Evolutionary conservation across 345 rosid genomes (phyloP).

Genomic region (Rhizophora mangle): DNA sequence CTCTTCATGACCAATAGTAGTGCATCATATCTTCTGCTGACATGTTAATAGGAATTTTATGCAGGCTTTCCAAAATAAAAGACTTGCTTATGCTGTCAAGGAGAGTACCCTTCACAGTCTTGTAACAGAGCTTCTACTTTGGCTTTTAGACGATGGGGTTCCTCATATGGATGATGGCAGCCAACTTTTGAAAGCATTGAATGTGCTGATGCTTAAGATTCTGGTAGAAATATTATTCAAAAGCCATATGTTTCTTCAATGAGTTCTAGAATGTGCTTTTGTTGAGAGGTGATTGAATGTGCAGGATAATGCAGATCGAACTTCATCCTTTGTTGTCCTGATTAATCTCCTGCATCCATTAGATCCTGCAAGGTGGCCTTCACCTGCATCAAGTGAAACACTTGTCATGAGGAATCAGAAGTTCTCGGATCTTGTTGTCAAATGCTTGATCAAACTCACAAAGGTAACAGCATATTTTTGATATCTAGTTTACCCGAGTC

Average conservation of each 20-base stretch:
- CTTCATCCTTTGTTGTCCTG: conserved; percentile 91
- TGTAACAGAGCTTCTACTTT: conserved; percentile 92
- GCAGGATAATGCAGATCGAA: conserved; percentile 98
- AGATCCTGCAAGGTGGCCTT: conserved; percentile 96
- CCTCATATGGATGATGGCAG: conserved; percentile 99
- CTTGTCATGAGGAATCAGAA: conserved; percentile 83
- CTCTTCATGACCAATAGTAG: too few species aligned
- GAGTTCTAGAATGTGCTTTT: neutral
- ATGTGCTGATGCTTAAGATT: conserved; percentile 98
- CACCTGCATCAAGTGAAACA: conserved; percentile 69
- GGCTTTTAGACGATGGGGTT: conserved; percentile 99
- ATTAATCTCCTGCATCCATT: conserved; percentile 84
- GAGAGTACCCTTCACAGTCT: conserved; percentile 92
- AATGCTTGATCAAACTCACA: conserved; percentile 95
- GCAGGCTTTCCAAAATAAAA: conserved; percentile 95
- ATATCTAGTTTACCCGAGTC: neutral
- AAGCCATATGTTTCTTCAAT: neutral
- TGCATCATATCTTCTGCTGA: too few species aligned
- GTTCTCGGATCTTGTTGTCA: conserved; percentile 97
- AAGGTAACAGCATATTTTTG: conserved; percentile 47
- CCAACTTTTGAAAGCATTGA: conserved; percentile 94
- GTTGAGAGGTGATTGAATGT: conserved; percentile 16
- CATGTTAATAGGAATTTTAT: conserved; percentile 4
- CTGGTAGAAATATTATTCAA: conserved; percentile 48
- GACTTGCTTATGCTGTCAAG: conserved; percentile 84